Base-by-base conservation (phyloP, 371 early-diverging fungal genomes). In the Apophysomyces sp. region DNA sequence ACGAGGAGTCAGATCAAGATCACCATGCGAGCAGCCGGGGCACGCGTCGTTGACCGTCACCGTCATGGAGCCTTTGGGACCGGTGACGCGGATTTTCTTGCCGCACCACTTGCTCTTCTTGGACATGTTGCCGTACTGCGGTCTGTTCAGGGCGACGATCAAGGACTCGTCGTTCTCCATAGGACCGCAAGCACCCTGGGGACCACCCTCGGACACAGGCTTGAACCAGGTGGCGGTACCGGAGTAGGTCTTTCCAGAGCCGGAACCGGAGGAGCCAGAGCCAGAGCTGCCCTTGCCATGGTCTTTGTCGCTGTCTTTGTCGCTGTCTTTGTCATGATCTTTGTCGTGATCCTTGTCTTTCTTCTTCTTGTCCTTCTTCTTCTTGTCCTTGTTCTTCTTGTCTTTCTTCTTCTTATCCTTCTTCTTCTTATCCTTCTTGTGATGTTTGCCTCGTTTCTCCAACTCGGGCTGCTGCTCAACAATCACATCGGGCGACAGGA, bases 181-280 rank as follows among this genome's bases (percentile, higher is more conserved):
- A n/a, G 58, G 61, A 51, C 71, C 71, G 32, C 71, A 71, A 13
- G 71, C 65, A 31, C 71, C 71, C 28, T 53, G 51, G 16, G 58
- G 13, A 34, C 71, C 71, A 27, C 71, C 71, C 57, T 71, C 67
- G 4, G 24, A 30, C 4, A 39, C 67, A 31, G 71, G 71, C 9
- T 56, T 18, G 55, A 71, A 71, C 63, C 63, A 71, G n/a, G 71
- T 71, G 13, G 55, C 71, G 21, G n/a, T 41, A 11, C 71, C 71
- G 27, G 56, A 18, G 55, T 71, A 71, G n/a, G 51, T 49, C 36
- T 55, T 57, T n/a, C 56, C 49, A 59, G 32, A 15, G 57, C 28
- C 9, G 66, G 66, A 30, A 57, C 66, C 53, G 66, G 61, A 21
- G 53, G 58, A 18, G 58, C n/a, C 26, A 37, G 54, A 52, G 31